A percentile compares a stretch with the other conserved stretches of the same genome.
Conservation (phyloP, 2,329 filamentous ascomycete genomes). For the Dothistroma septosporum region DNA sequence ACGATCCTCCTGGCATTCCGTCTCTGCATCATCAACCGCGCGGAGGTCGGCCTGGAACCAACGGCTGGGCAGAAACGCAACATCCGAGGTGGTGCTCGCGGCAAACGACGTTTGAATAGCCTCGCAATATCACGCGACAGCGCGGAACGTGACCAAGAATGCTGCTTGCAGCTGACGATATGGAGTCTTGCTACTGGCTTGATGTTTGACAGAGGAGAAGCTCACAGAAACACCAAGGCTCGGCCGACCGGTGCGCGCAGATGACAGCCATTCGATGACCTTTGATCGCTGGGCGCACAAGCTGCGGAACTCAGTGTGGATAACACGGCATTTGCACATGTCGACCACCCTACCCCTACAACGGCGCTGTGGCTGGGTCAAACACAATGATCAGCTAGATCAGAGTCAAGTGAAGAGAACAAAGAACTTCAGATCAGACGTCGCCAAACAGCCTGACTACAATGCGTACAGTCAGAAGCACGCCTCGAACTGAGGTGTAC, state of each 20-base stretch:
- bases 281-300: not conserved
- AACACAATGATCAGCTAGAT: not conserved
- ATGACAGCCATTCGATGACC: not conserved
- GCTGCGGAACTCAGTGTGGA: not conserved
- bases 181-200: not conserved
- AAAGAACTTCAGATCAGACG: too few relatives aligned
- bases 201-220: not conserved
- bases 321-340: not conserved
- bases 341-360: not conserved
- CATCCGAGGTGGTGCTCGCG: not conserved
- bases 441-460: too few relatives aligned
- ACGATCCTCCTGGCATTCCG: not conserved
- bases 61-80: not conserved
- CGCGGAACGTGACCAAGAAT: not conserved
- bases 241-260: not conserved
- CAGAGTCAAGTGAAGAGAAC: too few relatives aligned
- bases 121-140: not conserved
- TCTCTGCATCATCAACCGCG: conserved; percentile 1
- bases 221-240: not conserved
- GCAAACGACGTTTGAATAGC: not conserved
- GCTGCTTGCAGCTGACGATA: not conserved
- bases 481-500: too few relatives aligned
- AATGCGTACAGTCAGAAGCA: too few relatives aligned
- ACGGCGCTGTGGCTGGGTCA: not conserved
- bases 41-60: conserved; percentile 1